phyloP scores from a whole-genome alignment of 2,329 filamentous ascomycete species.

The Trichoderma harzianum region DNA sequence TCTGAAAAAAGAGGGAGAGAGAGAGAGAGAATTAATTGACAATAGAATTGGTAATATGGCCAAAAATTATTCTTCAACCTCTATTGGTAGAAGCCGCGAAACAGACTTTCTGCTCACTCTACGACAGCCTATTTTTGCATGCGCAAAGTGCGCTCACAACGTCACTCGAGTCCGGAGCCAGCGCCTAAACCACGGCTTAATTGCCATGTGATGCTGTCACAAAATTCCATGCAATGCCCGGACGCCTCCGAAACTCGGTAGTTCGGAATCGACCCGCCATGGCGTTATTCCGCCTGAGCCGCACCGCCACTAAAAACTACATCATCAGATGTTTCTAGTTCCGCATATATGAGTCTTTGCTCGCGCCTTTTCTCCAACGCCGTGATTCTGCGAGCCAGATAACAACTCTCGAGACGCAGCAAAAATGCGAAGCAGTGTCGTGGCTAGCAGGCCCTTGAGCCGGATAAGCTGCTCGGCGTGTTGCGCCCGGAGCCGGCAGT shows the following conservation, averaged over 20 bases:
- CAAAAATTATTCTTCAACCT: background rate
- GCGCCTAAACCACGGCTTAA: background rate
- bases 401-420: background rate
- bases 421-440: constrained; percentile 22
- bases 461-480: constrained; percentile 20
- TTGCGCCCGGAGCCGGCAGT: background rate
- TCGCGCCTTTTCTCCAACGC: background rate
- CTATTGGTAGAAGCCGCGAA: background rate
- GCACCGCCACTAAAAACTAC: constrained; percentile 12
- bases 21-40: background rate
- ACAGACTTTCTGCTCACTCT: background rate
- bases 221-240: background rate
- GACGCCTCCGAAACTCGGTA: background rate
- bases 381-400: background rate
- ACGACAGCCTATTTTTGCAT: background rate
- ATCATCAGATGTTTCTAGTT: background rate
- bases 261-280: constrained; percentile 15
- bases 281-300: constrained; percentile 7
- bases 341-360: background rate
- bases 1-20: background rate
- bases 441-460: constrained; percentile 18
- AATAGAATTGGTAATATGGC: background rate
- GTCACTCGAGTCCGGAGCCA: background rate
- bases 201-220: background rate
- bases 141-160: background rate